Base-by-base conservation (phyloP, 805 yeast species). In the Hanseniaspora hatyaiensis region DNA sequence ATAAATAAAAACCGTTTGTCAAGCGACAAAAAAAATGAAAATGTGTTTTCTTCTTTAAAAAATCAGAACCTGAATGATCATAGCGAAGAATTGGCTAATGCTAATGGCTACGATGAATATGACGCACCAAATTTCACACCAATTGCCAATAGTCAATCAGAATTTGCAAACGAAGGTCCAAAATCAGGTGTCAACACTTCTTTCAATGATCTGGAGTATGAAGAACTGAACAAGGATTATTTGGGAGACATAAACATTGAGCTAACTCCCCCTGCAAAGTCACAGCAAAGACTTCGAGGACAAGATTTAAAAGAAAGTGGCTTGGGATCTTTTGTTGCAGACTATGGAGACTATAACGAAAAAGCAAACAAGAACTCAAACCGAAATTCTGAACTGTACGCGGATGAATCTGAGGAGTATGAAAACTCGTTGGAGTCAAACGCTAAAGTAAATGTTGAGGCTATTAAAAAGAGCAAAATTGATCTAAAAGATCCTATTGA, bases 301-400 rank as follows among this genome's bases (percentile, higher is more conserved):
- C 76, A 74, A 59, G 75, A 89, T 63, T 85, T 85, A 57, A 92
- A 82, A 64, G 94, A 89, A 62, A 94, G 84, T 74, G 84, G 55
- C 60, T 1, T 54, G 59, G 34, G 59, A 59, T 47, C 62, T 62
- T 28, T 62, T 64, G n/a, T 65, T 59, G 24, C 57, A 59, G 49
- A 64, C 61, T 1, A 40, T 59, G 22, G 42, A 57, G 13, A 64
- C 59, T 39, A 64, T 48, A 26, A 52, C 53, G 37, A 53, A 52
- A 12, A 26, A 19, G n/a, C 12, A 6, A n/a, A 23, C 1, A 16
- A 23, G 3, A 15, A 32, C 6, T 15, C 23, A 8, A 52, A 49
- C 16, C 52, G 49, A 13, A 55, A 51, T 24, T 55, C 53, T 34
- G 54, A 53, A 11, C 48, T 47, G 30, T 51, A 50, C n/a, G 52